Percentiles rank a stretch among this genome's conserved stretches.
phyloP scores from a whole-genome alignment of 225 moss, liverwort and hornwort genomes.

The Lunularia cruciata region DNA sequence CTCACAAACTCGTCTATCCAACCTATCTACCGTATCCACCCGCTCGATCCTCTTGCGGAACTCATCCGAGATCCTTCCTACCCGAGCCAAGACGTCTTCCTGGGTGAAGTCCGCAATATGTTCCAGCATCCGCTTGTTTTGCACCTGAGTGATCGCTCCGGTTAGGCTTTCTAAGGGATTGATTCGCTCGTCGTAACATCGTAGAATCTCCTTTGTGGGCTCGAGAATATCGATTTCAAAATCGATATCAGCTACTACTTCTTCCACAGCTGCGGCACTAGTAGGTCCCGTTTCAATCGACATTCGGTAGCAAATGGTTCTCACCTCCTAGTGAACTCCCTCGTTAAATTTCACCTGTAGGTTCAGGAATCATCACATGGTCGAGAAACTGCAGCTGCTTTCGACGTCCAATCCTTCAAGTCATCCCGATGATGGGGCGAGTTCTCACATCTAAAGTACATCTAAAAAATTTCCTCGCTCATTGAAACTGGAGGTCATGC shows the following conservation, averaged over 20 bases:
- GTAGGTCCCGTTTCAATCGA: background rate
- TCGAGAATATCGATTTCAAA: conserved; percentile 7
- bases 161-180: background rate
- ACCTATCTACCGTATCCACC: conserved; percentile 7
- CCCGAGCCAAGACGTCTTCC: conserved; percentile 10
- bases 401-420: too few species aligned
- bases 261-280: background rate
- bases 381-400: background rate
- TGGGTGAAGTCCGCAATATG: conserved; percentile 11
- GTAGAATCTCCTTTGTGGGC: conserved; percentile 25
- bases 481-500: background rate
- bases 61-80: conserved; percentile 22
- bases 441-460: background rate
- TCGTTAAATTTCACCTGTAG: background rate
- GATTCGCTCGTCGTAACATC: conserved; percentile 5
- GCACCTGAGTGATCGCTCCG: background rate
- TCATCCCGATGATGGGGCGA: background rate
- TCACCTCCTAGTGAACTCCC: conserved; percentile 12
- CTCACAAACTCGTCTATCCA: conserved; percentile 25
- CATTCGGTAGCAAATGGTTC: conserved; percentile 4
- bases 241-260: background rate
- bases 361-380: conserved; percentile 6
- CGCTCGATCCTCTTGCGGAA: conserved; percentile 19
- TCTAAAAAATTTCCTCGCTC: background rate
- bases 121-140: conserved; percentile 11